Evolutionary conservation across 78 protist genomes (phyloP), one percentile per base, ranked within the genome.

Genomic region (Acrasis kona): DNA sequence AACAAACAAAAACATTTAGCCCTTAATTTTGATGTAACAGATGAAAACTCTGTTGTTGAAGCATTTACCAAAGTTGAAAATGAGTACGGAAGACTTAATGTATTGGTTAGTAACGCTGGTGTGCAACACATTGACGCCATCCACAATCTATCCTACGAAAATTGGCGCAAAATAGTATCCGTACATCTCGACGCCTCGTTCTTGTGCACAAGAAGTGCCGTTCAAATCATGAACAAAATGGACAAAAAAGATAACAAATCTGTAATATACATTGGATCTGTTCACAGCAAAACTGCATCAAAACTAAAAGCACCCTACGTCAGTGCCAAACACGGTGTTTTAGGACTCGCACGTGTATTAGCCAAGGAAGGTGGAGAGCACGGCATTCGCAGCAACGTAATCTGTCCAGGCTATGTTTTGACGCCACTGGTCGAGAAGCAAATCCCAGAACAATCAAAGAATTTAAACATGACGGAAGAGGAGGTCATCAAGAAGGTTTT

Each of bases 141-240:
- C 3, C 75, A 76, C 19, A 79, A 87, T 2, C 8, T 85, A 0
- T 31, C 50, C 3, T 39, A 75, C 2, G 37, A 10, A 32, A 27
- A 0, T 19, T 86, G 88, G 89, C 78, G 34, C 34, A 86, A 86
- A 7, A 81, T 86, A 75, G 27, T 86, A 39, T 78, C 74, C 0
- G 86, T 86, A n/a, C 89, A 86, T 79, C 32, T 86, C 31, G 90
- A 86, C 32, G 90, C 89, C 41, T 28, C 85, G 1, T 86, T 86
- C 73, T 76, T 86, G 28, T 78, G 84, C 28, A 78, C 90, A 6
- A 75, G 78, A 29, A 39, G 68, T 19, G 89, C 42, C 2, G 37
- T 86, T 38, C 37, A 37, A 29, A 31, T 81, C 39, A 74, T 82
- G 39, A 27, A 7, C 73, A 58, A 61, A 19, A 34, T 39, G 19